These are phyloP conservation scores for Pseudogymnoascus sp. DNA, from an alignment of 2,329 filamentous ascomycete species.

Conservation along the genomic window DNA sequence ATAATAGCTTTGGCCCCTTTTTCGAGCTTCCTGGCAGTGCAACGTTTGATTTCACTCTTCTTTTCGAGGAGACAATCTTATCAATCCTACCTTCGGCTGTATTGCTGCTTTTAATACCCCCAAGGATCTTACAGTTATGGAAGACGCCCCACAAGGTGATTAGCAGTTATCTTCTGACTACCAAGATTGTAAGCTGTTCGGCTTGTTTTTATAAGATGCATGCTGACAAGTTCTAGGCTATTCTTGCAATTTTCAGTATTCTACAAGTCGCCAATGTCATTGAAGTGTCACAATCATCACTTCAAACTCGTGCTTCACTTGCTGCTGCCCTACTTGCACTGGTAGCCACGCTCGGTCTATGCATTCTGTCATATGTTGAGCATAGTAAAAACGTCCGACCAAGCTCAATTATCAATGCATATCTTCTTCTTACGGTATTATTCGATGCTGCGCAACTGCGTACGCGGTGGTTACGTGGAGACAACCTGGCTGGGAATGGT, in stretches of 20 bases:
- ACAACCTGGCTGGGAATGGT: neutral
- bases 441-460: constrained; percentile 23
- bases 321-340: constrained; percentile 20
- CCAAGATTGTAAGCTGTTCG: constrained; percentile 24
- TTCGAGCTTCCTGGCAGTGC: constrained; percentile 12
- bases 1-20: constrained; percentile 19
- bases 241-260: constrained; percentile 19
- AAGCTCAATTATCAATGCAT: constrained; percentile 21
- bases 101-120: constrained; percentile 19
- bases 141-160: constrained; percentile 20
- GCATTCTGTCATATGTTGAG: constrained; percentile 20
- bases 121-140: constrained; percentile 16
- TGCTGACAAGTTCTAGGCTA: constrained; percentile 13
- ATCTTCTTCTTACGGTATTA: constrained; percentile 23
- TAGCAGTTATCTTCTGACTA: constrained; percentile 18
- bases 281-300: constrained; percentile 14
- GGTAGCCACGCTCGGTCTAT: constrained; percentile 15
- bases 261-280: constrained; percentile 19
- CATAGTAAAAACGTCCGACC: constrained; percentile 20
- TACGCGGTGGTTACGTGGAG: constrained; percentile 17
- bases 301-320: constrained; percentile 17
- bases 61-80: constrained; percentile 26
- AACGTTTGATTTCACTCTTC: constrained; percentile 25
- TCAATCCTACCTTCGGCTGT: constrained; percentile 23
- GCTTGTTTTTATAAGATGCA: too few species aligned